Base-by-base conservation (phyloP, 805 yeast genomes). In the Metahyphopichia silvanorum region DNA sequence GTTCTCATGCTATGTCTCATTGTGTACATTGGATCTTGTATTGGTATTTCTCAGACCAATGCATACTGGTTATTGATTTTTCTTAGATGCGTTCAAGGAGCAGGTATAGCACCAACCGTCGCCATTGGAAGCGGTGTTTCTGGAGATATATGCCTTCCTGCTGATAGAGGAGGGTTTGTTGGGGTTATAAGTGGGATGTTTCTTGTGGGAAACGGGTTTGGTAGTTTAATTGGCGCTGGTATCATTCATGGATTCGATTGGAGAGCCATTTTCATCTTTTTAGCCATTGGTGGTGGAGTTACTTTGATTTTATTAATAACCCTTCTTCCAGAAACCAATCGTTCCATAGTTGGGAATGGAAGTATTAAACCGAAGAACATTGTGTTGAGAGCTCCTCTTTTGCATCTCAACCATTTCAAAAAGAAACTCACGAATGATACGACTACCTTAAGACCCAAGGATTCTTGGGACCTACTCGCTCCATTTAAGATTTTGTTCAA, bases 251-350 rank as follows among this genome's bases (percentile, higher is more conserved):
- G 23, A 16, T 49, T 48, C 31, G 39, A 49, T 13, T 87, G 96
- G 95, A 67, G 89, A 44, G 76, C 87, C 0, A 74, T 81, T n/a
- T 83, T 84, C 46, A 77, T 86, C 77, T 84, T 87, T 40, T 56
- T 84, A 32, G 77, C 84, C 1, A 78, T 82, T 17, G 77, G 82
- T 7, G 74, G 82, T 19, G 81, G 81, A 4, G 37, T 55, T 2
- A 63, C 76, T 3, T 41, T 53, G 13, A 19, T 52, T 2, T 17
- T 53, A 11, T 37, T 46, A 3, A 6, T 40, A 5, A 28, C 50
- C 3, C 21, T 71, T 5, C 54, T 87, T 12, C 94, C 95, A 1
- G 96, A 88, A 50, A 88, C 96, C 0, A 72, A 74, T 24, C 66
- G 95, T 35, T 56, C 72, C 5, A 53, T 83, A 6, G 91, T 79